These are phyloP conservation scores for Aspergillus leporis DNA, from an alignment of 495 filamentous ascomycete species.

Conservation along the genomic window DNA sequence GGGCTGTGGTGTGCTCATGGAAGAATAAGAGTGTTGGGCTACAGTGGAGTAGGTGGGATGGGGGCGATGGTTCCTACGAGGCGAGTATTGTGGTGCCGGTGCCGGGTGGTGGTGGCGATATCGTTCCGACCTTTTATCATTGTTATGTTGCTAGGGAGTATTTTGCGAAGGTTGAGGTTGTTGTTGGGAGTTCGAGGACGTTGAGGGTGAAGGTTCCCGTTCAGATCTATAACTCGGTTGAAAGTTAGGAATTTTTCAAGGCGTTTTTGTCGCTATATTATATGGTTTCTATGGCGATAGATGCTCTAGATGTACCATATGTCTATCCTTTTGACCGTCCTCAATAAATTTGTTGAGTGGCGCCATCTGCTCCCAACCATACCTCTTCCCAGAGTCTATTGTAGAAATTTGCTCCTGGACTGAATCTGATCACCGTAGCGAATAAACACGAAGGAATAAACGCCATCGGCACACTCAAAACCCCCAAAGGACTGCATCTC, in stretches of 20 bases:
- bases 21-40: neutral
- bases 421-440: neutral
- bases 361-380: neutral
- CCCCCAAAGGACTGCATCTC: conserved; percentile 38
- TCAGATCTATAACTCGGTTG: neutral
- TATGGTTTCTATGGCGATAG: too few species aligned
- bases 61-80: neutral
- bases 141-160: neutral
- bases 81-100: neutral
- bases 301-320: too few species aligned
- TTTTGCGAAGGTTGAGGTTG: neutral
- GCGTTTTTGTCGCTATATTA: too few species aligned
- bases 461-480: conserved; percentile 34
- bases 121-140: neutral
- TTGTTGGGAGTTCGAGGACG: neutral
- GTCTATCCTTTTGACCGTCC: too few species aligned
- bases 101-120: neutral
- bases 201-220: neutral
- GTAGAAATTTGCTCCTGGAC: neutral
- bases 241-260: neutral
- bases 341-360: too few species aligned
- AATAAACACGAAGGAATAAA: conserved; percentile 32
- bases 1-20: neutral
- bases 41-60: neutral
- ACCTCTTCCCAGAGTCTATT: neutral